Evolutionary conservation across 139 green algal species (phyloP), one percentile per base, ranked within the genome.

Genomic region (Dunaliella sp.): DNA sequence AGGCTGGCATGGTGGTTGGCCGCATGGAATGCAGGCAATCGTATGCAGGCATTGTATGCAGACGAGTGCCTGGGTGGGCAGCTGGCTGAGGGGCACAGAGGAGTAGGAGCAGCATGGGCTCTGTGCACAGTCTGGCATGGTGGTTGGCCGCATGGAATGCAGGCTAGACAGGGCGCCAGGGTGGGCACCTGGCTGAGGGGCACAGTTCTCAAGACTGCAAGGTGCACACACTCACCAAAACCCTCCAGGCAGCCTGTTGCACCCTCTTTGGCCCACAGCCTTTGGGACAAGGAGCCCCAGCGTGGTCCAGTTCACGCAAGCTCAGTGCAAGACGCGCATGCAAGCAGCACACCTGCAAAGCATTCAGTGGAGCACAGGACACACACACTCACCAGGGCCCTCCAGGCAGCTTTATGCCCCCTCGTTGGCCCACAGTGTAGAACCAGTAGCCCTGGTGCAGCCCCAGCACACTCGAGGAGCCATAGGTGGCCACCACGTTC

Each of bases 261-360:
- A 97, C 22, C 94, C 93, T 0, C 97, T 90, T 90, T 99, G 97
- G 1, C 97, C 97, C 57, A 98, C 93, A 0, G 97, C 21, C 58
- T 99, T 90, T 98, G 94, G 89, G 99, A 99, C 97, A 97, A 99
- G 89, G 97, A 98, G 48, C 97, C 95, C 31, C 76, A 7, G 59
- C 92, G 91, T 32, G 88, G 28, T 25, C 89, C 89, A 74, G 21
- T 36, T 36, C 7, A 80, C 7, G 75, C 75, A 33, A 83, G 35
- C 28, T 7, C 28, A 72, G 24, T 59, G 36, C 21, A 7, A 26
- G 21, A 16, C 34, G 2, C 25, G 2, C 80, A 75, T 34, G 12
- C 26, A 25, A 32, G 37, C 3, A 25, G 25, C 36, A 77, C 36
- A 33, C 80, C 16, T 84, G 21, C 80, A 25, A 83, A 80, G 74